Conservation (phyloP, 139 green algal species). For the Limnomonas spitsbergensis region DNA sequence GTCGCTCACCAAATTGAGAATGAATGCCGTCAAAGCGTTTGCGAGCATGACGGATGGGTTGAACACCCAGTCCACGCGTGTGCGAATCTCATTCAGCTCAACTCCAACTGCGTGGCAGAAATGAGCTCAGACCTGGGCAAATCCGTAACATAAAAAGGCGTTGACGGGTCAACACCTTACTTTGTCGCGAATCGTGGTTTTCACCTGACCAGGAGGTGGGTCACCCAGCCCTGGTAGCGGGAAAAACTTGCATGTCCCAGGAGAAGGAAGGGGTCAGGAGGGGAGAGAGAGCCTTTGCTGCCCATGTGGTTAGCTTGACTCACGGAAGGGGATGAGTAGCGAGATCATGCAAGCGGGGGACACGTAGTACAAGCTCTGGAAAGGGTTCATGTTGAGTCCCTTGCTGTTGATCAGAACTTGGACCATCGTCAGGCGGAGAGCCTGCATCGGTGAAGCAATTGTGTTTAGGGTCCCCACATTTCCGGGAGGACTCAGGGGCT, state of each 20-base stretch:
- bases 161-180: too few relatives aligned
- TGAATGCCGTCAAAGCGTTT: conserved; percentile 86
- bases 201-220: too few relatives aligned
- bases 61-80: conserved; percentile 49
- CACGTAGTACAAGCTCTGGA: conserved; percentile 88
- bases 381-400: conserved; percentile 81
- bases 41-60: conserved; percentile 73
- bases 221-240: too few relatives aligned
- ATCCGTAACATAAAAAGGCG: too few relatives aligned
- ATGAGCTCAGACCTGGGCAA: too few relatives aligned
- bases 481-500: too few relatives aligned
- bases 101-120: conserved; percentile 53
- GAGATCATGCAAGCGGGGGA: conserved; percentile 77
- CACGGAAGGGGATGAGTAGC: conserved; percentile 70
- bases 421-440: conserved; percentile 76
- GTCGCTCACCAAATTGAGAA: conserved; percentile 62
- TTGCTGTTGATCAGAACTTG: conserved; percentile 89
- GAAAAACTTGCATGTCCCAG: too few relatives aligned
- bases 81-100: conserved; percentile 38
- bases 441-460: too few relatives aligned
- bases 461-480: too few relatives aligned
- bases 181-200: too few relatives aligned
- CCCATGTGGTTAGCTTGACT: conserved; percentile 18
- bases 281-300: too few relatives aligned
- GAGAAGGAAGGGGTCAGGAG: too few relatives aligned